Evolutionary conservation across 2,329 filamentous ascomycete species (phyloP), one percentile per base, ranked within the genome.

Genomic region (Nigrospora sphaerica): DNA sequence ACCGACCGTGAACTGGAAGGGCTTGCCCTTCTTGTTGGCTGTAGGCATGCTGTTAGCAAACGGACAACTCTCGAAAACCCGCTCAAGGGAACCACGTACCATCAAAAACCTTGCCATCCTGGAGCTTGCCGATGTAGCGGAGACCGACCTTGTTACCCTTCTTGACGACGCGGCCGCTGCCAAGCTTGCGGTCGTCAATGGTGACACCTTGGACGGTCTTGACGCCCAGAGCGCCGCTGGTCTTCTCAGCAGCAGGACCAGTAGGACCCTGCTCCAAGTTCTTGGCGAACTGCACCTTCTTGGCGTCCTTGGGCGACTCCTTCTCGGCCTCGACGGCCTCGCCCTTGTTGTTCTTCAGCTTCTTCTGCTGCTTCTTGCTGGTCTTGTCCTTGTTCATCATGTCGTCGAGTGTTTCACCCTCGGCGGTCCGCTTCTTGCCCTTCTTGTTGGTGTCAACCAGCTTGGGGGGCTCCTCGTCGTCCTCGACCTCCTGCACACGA

Each of bases 11-110:
- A 97, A 97, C 56, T 79, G 80, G 75, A 98, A 98, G 48, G 95
- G 92, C 75, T 95, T 91, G 61, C 93, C 93, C 76, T 95, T 96
- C 80, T 97, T 98, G 80, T 98, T 97, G 69, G 90, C 88, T 91
- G 59, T 39, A 36, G 42, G 33, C 39, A 37, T 52, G 18, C 48
- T 49, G 57, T 61, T 57, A 62, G 58, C 32, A 33, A 19, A 28
- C 23, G 23, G 7, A 2, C 23, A 9, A 6, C 23, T 6, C n/a
- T 23, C 31, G 7, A 36, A 17, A 17, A 17, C 85, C 84, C 60
- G 77, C 75, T 77, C 53, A 44, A 52, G 33, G 19, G 36, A 16
- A 34, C 39, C 33, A 79, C 85, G 77, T 72, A 90, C 86, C 79
- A 71, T 97, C 92, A 62, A 98, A 98, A 57, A 95, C 83, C 74